Conservation (phyloP, 441 rosid genomes). For the Populus hybrid region DNA sequence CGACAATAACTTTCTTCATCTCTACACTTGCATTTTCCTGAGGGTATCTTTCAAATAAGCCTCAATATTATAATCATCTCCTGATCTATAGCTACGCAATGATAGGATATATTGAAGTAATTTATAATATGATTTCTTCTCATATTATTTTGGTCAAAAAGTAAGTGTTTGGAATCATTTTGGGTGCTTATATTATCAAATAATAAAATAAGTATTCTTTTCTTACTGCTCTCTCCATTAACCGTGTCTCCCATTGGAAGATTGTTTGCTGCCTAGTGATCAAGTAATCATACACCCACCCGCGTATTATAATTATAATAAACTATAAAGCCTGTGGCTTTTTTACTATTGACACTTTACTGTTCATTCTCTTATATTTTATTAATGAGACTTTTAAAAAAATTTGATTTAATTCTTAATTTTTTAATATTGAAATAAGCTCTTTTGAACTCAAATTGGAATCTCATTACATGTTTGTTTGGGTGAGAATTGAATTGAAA, state of each 20-base stretch:
- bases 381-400: no score
- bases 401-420: no score
- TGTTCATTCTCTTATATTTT: no score
- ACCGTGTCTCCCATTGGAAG: slow-evolving; percentile 12
- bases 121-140: slow-evolving; percentile 20
- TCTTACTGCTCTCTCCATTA: slow-evolving; percentile 42
- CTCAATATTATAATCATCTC: slow-evolving; percentile 22
- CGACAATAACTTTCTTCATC: background rate
- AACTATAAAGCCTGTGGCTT: no score
- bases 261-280: slow-evolving; percentile 1
- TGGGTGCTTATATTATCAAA: slow-evolving; percentile 19
- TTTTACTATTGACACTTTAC: no score
- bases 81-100: slow-evolving; percentile 27
- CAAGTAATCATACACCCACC: background rate
- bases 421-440: no score
- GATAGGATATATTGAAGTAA: slow-evolving; percentile 26
- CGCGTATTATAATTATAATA: background rate
- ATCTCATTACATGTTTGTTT: no score
- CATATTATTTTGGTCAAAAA: slow-evolving; percentile 52
- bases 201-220: slow-evolving; percentile 25
- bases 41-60: slow-evolving; percentile 20
- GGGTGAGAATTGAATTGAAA: no score
- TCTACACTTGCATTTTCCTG: background rate
- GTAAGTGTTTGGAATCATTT: slow-evolving; percentile 43
- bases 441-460: no score